Conservation (phyloP, 306 rosid genomes). For the Cicer chorassanicum region DNA sequence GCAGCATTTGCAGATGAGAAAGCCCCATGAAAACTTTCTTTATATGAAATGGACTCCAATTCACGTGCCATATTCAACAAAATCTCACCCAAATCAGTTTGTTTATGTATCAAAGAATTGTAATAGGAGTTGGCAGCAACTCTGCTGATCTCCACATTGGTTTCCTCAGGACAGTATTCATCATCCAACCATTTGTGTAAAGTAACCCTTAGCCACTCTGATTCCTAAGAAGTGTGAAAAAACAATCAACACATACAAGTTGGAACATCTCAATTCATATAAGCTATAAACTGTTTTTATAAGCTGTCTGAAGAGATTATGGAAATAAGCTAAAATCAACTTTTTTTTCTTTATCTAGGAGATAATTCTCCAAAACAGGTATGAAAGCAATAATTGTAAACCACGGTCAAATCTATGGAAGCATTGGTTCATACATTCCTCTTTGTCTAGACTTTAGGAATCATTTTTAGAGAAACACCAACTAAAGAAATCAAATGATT, state of each 20-base stretch:
- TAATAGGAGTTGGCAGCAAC: conserved; percentile 83
- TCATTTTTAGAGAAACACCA: too few relatives aligned
- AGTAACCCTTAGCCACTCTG: conserved; percentile 87
- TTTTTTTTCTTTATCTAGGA: too few relatives aligned
- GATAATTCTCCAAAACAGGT: too few relatives aligned
- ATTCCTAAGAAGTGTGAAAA: conserved; percentile 59
- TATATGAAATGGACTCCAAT: conserved; percentile 75
- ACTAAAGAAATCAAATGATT: too few relatives aligned
- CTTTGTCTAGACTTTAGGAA: too few relatives aligned
- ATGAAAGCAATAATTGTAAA: too few relatives aligned
- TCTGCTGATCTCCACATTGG: conserved; percentile 86
- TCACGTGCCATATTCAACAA: conserved; percentile 76
- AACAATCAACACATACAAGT: not conserved
- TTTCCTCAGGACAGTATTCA: conserved; percentile 91
- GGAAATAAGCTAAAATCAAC: too few relatives aligned
- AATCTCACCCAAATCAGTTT: conserved; percentile 79
- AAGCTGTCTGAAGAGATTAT: too few relatives aligned
- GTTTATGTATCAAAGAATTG: conserved; percentile 62
- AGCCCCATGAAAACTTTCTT: conserved; percentile 95
- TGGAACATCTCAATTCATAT: not conserved
- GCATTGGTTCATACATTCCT: too few relatives aligned
- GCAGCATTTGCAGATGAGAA: conserved; percentile 98
- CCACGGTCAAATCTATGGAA: too few relatives aligned
- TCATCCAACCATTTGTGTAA: conserved; percentile 93
- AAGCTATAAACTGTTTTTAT: too few relatives aligned